Evolutionary conservation across 768 basidiomycete genomes (phyloP), one percentile per base, ranked within the genome.

Genomic region (Kwoniella europaea): DNA sequence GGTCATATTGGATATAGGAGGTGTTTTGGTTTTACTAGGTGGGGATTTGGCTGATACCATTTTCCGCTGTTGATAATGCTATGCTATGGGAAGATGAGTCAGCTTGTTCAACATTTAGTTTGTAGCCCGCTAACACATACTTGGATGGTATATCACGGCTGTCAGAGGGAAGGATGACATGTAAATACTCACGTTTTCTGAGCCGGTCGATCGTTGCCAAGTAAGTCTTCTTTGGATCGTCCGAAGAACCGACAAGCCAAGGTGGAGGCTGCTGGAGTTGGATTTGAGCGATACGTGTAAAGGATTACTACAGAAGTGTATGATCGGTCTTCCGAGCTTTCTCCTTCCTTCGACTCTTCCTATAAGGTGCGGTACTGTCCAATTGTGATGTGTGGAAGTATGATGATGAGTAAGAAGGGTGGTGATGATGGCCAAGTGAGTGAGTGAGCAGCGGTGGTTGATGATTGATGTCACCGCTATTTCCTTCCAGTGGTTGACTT

Each of bases 11-110:
- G 52, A 22, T 22, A 52, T 15, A 4, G 57, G 27, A 4, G 55
- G 44, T 42, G 68, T 27, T 20, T 54, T 27, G 2, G 61, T 7
- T 20, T 55, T 63, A 3, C 4, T 61, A 9, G 52, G 62, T 3
- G 68, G 68, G 20, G 68, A 69, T 56, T 69, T 63, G 7, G 61
- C 52, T 24, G 67, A 24, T 55, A 69, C 61, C 59, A 68, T 68
- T 55, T 55, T 65, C 1, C 9, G 35, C 15, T 13, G 16, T 22
- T 3, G 63, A 27, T 29, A 7, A 35, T 12, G 57, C 27, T 56
- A 22, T 59, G 57, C 35, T 6, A 24, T 56, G 55, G 10, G 3
- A n/a, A n/a, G 57, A 58, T 16, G 57, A 16, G 57, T 27, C 27
- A 58, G 57, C 29, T 20, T 5, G 29, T 10, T 16, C 46, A 16